These are phyloP conservation scores for Blastobotrys robertii DNA, from an alignment of 805 yeast species.

Conservation along the genomic window DNA sequence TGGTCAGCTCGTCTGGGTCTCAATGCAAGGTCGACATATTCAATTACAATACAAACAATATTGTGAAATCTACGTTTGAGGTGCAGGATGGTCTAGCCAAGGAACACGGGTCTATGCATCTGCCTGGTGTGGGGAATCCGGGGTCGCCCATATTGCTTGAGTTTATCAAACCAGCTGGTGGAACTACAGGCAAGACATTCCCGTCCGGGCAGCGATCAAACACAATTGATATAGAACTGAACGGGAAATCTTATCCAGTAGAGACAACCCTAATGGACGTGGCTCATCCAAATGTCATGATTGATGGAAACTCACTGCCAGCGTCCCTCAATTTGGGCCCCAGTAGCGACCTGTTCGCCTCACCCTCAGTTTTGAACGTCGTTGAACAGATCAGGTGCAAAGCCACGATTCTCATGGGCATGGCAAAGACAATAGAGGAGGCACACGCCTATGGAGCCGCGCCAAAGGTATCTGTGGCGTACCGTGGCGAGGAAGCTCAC, in stretches of 20 bases:
- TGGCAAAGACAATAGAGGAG: neutral
- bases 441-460: constrained; percentile 3
- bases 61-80: constrained; percentile 1
- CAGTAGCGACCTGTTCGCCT: neutral
- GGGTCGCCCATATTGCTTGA: constrained; percentile 4
- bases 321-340: neutral
- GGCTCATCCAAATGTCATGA: constrained; percentile 6
- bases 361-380: neutral
- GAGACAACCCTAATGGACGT: constrained; percentile 4
- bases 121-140: constrained; percentile 3
- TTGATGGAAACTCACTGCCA: constrained; percentile 2
- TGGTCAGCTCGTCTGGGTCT: constrained; percentile 1
- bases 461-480: constrained; percentile 2
- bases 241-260: neutral
- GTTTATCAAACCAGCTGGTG: constrained; percentile 6
- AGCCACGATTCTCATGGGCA: constrained; percentile 3
- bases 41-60: constrained; percentile 1
- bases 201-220: constrained; percentile 1
- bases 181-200: constrained; percentile 2
- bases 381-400: constrained; percentile 2
- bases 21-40: constrained; percentile 5
- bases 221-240: neutral
- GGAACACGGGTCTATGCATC: constrained; percentile 1
- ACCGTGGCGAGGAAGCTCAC: neutral
- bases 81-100: neutral